phyloP scores from a whole-genome alignment of 768 basidiomycete genomes.

The Xerocomus spinulosus region DNA sequence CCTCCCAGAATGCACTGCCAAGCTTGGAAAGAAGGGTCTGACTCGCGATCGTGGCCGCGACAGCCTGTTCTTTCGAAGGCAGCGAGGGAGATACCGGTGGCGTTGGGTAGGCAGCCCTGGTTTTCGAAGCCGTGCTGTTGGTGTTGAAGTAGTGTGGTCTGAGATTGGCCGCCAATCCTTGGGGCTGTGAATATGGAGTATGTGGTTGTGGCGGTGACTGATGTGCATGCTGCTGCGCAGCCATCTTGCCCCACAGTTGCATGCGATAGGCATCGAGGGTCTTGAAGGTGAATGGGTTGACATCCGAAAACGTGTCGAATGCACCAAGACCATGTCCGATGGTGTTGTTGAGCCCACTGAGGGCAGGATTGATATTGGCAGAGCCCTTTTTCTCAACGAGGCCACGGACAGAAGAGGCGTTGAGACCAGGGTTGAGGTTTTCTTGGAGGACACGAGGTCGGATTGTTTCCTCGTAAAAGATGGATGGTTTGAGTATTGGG shows the following conservation, averaged over 20 bases:
- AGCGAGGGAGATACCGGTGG: constrained; percentile 39
- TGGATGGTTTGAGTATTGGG: constrained; percentile 29
- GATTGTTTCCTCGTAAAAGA: constrained; percentile 29
- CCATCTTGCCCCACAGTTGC: constrained; percentile 92
- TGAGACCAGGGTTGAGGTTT: constrained; percentile 28
- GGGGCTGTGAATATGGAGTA: constrained; percentile 17
- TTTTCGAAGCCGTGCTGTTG: constrained; percentile 1
- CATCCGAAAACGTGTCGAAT: constrained; percentile 77
- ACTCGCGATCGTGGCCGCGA: constrained; percentile 63
- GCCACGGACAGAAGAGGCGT: constrained; percentile 7
- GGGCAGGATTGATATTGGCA: constrained; percentile 27
- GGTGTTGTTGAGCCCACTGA: constrained; percentile 26
- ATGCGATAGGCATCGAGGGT: constrained; percentile 81
- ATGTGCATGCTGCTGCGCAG: constrained; percentile 54
- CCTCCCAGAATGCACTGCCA: constrained; percentile 82
- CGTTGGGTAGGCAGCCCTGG: constrained; percentile 33
- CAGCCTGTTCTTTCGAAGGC: constrained; percentile 31
- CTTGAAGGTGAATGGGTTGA: constrained; percentile 84
- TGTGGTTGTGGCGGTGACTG: constrained; percentile 35
- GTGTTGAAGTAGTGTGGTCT: constrained; percentile 34
- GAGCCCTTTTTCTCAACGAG: constrained; percentile 31
- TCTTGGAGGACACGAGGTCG: constrained; percentile 21
- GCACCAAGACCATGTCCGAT: constrained; percentile 33
- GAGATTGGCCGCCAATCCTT: constrained; percentile 40
- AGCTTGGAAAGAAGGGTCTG: constrained; percentile 72